Evolutionary conservation across 208 protist genomes (phyloP).

Genomic region (Leishmania braziliensis): DNA sequence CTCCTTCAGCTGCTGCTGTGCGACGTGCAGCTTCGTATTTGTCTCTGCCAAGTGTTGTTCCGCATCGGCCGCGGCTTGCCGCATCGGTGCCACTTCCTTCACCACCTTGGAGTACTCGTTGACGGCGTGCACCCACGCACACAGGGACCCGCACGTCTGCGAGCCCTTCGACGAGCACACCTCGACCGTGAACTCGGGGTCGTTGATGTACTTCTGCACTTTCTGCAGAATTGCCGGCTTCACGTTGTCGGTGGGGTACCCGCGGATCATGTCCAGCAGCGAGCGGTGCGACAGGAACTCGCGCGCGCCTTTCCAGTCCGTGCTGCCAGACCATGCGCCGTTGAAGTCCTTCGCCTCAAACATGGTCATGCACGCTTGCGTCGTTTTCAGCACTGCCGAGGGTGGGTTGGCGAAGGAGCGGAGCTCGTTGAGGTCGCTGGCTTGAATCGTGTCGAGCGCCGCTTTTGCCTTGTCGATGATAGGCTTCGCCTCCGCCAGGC

Average conservation of each 20-base stretch:
- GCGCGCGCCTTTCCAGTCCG: constrained; percentile 90
- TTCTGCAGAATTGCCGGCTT: constrained; percentile 86
- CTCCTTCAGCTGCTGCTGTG: constrained; percentile 87
- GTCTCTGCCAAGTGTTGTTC: constrained; percentile 87
- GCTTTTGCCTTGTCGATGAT: constrained; percentile 92
- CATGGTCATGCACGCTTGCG: constrained; percentile 97
- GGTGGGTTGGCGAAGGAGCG: constrained; percentile 95
- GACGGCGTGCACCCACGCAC: constrained; percentile 96
- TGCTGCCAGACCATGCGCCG: constrained; percentile 82
- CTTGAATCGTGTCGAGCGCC: constrained; percentile 94
- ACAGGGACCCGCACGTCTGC: constrained; percentile 95
- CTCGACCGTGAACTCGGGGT: constrained; percentile 95
- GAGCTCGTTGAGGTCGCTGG: constrained; percentile 95
- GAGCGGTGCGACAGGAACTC: constrained; percentile 92
- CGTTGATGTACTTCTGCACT: constrained; percentile 94
- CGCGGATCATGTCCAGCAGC: constrained; percentile 94
- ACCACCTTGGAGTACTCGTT: constrained; percentile 95
- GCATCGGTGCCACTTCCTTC: constrained; percentile 96
- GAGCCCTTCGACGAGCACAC: constrained; percentile 92
- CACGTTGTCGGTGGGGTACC: constrained; percentile 96
- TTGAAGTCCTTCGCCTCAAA: constrained; percentile 93
- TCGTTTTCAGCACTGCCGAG: constrained; percentile 94
- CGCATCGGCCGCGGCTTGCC: constrained; percentile 88
- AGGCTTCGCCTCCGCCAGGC: constrained; percentile 94
- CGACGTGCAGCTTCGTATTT: constrained; percentile 87